A percentile compares a stretch with the other conserved stretches of the same genome.
Evolutionary conservation across 331 rosid species (phyloP).

Genomic region (Erythrophleum ivorense): DNA sequence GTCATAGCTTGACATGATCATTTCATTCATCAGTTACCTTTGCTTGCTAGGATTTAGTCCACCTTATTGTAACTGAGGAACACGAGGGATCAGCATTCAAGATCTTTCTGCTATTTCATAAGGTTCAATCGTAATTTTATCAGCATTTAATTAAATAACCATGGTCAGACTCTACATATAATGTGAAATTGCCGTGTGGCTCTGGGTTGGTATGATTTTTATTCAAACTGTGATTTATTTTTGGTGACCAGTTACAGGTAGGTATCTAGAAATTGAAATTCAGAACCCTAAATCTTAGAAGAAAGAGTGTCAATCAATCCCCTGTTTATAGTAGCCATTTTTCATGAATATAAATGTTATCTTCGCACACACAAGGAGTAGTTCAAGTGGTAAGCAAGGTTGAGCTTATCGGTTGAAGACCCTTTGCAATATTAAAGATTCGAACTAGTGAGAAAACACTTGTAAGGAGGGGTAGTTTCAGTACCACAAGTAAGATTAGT

Average conservation of each 20-base stretch:
- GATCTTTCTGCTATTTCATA: neutral
- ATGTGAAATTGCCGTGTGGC: neutral
- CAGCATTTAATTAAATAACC: neutral
- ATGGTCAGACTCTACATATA: neutral
- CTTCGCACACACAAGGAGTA: no score
- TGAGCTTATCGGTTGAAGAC: no score
- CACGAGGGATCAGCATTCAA: neutral
- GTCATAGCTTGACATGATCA: neutral
- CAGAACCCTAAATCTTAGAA: neutral
- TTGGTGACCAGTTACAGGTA: neutral
- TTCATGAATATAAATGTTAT: slow-evolving; percentile 18
- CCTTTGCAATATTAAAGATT: no score
- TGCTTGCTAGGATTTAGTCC: neutral
- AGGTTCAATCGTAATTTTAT: neutral
- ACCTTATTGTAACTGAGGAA: slow-evolving; percentile 2
- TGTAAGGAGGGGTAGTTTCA: no score
- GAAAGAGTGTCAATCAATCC: neutral
- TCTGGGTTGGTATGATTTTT: neutral
- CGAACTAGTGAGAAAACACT: no score
- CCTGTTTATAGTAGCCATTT: slow-evolving; percentile 3
- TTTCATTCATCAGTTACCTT: neutral
- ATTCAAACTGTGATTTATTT: neutral
- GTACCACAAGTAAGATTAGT: no score
- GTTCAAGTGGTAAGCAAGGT: no score
- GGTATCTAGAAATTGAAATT: neutral